Evolutionary conservation across 257 asterid genomes (phyloP).

Genomic region (Solanum pennellii): DNA sequence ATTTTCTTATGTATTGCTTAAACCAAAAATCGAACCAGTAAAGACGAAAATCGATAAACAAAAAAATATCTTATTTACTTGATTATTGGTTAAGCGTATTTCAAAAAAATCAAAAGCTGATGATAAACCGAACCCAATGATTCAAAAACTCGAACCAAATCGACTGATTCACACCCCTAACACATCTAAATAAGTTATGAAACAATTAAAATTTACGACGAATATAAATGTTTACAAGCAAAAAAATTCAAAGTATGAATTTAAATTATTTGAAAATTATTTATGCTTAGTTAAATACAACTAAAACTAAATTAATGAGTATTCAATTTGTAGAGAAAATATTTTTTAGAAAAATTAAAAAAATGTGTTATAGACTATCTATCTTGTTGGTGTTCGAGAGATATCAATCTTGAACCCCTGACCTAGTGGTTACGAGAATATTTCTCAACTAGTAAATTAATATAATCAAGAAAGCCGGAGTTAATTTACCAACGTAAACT

Average conservation of each 20-base stretch:
- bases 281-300: neutral
- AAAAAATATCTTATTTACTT: no score
- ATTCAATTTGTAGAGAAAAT: neutral
- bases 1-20: no score
- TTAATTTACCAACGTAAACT: neutral
- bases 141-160: no score
- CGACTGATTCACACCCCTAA: neutral
- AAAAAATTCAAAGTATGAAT: no score
- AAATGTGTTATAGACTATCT: neutral
- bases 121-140: no score
- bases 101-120: no score
- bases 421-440: neutral
- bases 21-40: neutral
- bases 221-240: neutral
- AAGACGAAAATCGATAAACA: neutral
- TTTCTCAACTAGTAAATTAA: neutral
- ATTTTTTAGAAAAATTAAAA: neutral
- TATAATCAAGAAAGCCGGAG: no score
- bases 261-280: no score
- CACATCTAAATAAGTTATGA: neutral
- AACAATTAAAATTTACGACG: no score
- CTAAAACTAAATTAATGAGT: neutral
- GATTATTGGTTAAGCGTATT: no score
- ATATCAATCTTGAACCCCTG: neutral
- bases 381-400: neutral